These are phyloP conservation scores for Neurospora sp. DNA, from an alignment of 495 filamentous ascomycete species.

Conservation along the genomic window DNA sequence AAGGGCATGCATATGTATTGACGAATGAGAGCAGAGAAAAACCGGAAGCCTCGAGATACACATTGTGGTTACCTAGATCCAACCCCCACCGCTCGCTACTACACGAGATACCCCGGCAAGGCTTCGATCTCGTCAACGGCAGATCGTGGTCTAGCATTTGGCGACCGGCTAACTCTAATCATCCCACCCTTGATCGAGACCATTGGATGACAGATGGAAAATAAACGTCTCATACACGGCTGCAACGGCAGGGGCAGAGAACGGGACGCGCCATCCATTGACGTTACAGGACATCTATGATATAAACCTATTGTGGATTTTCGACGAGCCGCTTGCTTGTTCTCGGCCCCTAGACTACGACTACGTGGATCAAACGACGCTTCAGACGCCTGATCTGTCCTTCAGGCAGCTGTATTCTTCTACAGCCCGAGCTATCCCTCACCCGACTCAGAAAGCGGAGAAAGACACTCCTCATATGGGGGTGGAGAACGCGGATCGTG, in stretches of 20 bases:
- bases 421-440: not conserved
- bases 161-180: not conserved
- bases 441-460: not conserved
- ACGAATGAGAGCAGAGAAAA: not conserved
- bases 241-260: not conserved
- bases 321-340: not conserved
- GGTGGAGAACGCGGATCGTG: not conserved
- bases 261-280: not conserved
- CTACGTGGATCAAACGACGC: not conserved
- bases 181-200: not conserved
- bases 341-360: not conserved
- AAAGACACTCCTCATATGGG: not conserved
- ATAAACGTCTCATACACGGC: not conserved
- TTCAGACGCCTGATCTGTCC: not conserved
- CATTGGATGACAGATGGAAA: not conserved
- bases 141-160: not conserved
- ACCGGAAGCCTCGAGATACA: not conserved
- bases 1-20: not conserved
- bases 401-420: not conserved
- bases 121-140: not conserved
- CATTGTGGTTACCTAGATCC: not conserved
- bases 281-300: not conserved
- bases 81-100: not conserved
- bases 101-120: not conserved
- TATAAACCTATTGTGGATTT: not conserved